phyloP scores from a whole-genome alignment of 139 green algal species.

The Chlamydomonas sp. region DNA sequence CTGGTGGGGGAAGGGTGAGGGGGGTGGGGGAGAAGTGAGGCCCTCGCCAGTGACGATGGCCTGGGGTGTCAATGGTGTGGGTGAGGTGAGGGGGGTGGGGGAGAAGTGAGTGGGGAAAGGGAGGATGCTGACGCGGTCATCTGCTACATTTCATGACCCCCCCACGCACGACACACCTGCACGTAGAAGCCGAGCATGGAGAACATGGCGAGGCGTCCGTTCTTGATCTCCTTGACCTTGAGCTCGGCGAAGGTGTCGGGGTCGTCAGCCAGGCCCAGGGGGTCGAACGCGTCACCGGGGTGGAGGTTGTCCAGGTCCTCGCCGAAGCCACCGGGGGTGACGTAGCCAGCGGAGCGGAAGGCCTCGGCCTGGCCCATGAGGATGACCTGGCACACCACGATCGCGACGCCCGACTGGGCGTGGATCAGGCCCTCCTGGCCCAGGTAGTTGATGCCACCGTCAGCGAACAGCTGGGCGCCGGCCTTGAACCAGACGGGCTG shows the following conservation, averaged over 20 bases:
- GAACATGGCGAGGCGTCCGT: slow-evolving; percentile 40
- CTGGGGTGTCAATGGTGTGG: no score
- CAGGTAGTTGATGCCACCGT: slow-evolving; percentile 87
- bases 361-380: slow-evolving; percentile 69
- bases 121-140: no score
- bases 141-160: no score
- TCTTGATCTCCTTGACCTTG: slow-evolving; percentile 70
- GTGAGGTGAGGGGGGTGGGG: no score
- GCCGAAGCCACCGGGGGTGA: slow-evolving; percentile 43
- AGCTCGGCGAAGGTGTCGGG: slow-evolving; percentile 67
- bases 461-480: slow-evolving; percentile 84
- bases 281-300: slow-evolving; percentile 76
- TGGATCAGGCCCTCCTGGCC: slow-evolving; percentile 91
- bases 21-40: no score
- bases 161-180: no score
- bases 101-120: no score
- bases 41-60: no score
- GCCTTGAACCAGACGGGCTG: slow-evolving; percentile 96
- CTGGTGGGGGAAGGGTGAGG: no score
- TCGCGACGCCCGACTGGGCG: slow-evolving; percentile 91
- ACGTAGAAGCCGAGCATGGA: slow-evolving; percentile 28
- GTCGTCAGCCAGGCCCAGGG: slow-evolving; percentile 91
- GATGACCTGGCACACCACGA: slow-evolving; percentile 81
- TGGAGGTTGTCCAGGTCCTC: slow-evolving; percentile 79
- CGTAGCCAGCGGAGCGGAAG: slow-evolving; percentile 62